Base-by-base conservation (phyloP, 176 grass and related monocot genomes). In the Carex scoparia region DNA sequence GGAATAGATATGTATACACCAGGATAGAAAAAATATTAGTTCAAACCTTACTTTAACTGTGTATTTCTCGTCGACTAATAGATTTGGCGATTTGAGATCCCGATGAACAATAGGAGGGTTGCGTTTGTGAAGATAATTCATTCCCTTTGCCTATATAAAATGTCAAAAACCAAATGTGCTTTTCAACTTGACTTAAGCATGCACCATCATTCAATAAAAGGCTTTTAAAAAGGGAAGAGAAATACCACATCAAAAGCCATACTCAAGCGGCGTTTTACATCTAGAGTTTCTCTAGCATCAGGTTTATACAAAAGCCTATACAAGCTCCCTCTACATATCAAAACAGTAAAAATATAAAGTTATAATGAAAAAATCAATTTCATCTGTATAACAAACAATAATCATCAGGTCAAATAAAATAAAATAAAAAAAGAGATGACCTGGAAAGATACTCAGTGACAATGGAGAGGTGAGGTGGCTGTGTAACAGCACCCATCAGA, bases 401-500 rank as follows among this genome's bases (percentile, higher is more conserved):
- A 48, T 37, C 37, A 54, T 32, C 78, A 44, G 27, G 53, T 23
- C 6, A 32, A 49, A 38, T 54, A 76, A 58, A 65, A 79, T 12
- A 79, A 69, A 60, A 56, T n/a, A 8, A 84, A 56, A 84, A 88
- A 70, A 55, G 69, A 65, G 14, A 58, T 33, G 23, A 97, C 94
- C 92, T 94, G 78, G 92, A 92, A 55, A 97, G 79, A 82, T 94
- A 94, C 90, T 97, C 94, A 1, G 90, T 97, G 37, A 97, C 90
- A 61, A 94, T 97, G 57, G 94, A 94, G 77, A 97, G 85, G 51
- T 92, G 88, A 54, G 88, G 90, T 54, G 85, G 92, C 58, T 94
- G 85, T 55, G 94, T 94, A 85, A 97, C 94, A 97, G 94, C 94
- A 67, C 94, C 94, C 90, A 97, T 97, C 82, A 97, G 85, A 87